These are phyloP conservation scores for Hypericum androsaemum DNA, from an alignment of 345 rosid species.

Conservation along the genomic window DNA sequence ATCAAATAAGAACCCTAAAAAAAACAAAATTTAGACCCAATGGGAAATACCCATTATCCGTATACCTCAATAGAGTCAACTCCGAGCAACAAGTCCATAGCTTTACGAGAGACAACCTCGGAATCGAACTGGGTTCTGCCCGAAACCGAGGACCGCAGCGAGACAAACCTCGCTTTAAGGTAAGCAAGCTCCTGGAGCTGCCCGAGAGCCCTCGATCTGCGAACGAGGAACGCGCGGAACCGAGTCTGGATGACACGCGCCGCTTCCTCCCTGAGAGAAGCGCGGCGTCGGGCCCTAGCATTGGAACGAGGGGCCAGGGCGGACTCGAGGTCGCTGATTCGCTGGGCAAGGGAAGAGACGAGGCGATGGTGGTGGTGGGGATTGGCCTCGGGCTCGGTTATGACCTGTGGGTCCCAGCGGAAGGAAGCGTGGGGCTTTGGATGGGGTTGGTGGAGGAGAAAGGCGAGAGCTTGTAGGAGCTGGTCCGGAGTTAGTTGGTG, in stretches of 20 bases:
- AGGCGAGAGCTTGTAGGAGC: slow-evolving; percentile 40
- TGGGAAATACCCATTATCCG: background rate
- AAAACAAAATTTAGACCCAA: background rate
- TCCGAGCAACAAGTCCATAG: slow-evolving; percentile 50
- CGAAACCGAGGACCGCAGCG: slow-evolving; percentile 58
- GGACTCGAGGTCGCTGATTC: slow-evolving; percentile 44
- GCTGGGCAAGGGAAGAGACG: slow-evolving; percentile 35
- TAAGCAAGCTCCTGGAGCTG: slow-evolving; percentile 70
- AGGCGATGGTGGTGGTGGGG: slow-evolving; percentile 16
- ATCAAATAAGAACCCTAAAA: background rate
- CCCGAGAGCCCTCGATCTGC: slow-evolving; percentile 66
- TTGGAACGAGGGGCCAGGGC: slow-evolving; percentile 26
- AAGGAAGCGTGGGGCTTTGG: slow-evolving; percentile 11
- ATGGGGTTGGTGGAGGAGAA: slow-evolving; percentile 22
- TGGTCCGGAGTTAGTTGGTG: slow-evolving; percentile 22
- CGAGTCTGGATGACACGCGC: slow-evolving; percentile 76
- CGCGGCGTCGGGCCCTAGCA: slow-evolving; percentile 10
- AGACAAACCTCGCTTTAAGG: slow-evolving; percentile 47
- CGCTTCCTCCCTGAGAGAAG: slow-evolving; percentile 52
- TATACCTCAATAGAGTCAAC: slow-evolving; percentile 79
- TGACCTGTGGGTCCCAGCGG: slow-evolving; percentile 6
- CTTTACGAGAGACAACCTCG: slow-evolving; percentile 42
- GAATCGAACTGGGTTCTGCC: slow-evolving; percentile 34
- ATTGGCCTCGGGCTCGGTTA: slow-evolving; percentile 6
- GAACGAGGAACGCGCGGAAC: slow-evolving; percentile 66